phyloP scores from a whole-genome alignment of 2,329 filamentous ascomycete species.

The Dryadomyces quercus-mongolicae region DNA sequence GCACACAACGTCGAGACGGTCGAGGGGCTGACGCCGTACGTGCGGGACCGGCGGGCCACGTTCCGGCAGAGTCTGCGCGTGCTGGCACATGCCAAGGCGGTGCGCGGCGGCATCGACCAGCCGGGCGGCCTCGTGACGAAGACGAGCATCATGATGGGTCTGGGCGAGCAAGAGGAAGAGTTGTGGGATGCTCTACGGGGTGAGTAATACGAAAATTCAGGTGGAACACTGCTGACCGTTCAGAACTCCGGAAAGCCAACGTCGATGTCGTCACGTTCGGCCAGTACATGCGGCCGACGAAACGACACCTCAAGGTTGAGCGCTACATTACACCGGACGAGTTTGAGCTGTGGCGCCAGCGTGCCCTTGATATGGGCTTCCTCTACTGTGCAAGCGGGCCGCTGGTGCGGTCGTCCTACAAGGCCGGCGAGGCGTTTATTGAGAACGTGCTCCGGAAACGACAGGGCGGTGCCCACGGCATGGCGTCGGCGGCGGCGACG shows the following conservation, averaged over 20 bases:
- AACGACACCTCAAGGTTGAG: slow-evolving; percentile 92
- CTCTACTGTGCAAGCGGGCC: slow-evolving; percentile 92
- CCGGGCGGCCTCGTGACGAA: slow-evolving; percentile 72
- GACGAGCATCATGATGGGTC: slow-evolving; percentile 91
- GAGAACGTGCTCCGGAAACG: slow-evolving; percentile 94
- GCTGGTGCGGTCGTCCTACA: slow-evolving; percentile 88
- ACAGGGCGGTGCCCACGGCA: slow-evolving; percentile 27
- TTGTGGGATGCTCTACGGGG: slow-evolving; percentile 65
- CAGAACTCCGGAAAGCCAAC: slow-evolving; percentile 64
- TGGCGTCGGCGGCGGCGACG: not conserved
- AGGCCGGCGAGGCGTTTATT: slow-evolving; percentile 96
- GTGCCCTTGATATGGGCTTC: slow-evolving; percentile 90
- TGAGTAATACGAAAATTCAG: slow-evolving; percentile 21
- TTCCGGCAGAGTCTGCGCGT: slow-evolving; percentile 79
- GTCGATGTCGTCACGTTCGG: slow-evolving; percentile 97
- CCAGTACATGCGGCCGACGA: slow-evolving; percentile 99
- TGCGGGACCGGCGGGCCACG: slow-evolving; percentile 78
- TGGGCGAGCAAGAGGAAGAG: slow-evolving; percentile 86
- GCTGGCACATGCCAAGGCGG: slow-evolving; percentile 68
- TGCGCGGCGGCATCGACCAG: slow-evolving; percentile 32
- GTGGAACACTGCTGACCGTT: not conserved
- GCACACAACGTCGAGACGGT: slow-evolving; percentile 96
- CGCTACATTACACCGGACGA: slow-evolving; percentile 86
- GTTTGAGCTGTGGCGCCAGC: slow-evolving; percentile 84
- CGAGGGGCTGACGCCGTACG: slow-evolving; percentile 77